Evolutionary conservation across 331 rosid genomes (phyloP).

Genomic region (Ulmus americana): DNA sequence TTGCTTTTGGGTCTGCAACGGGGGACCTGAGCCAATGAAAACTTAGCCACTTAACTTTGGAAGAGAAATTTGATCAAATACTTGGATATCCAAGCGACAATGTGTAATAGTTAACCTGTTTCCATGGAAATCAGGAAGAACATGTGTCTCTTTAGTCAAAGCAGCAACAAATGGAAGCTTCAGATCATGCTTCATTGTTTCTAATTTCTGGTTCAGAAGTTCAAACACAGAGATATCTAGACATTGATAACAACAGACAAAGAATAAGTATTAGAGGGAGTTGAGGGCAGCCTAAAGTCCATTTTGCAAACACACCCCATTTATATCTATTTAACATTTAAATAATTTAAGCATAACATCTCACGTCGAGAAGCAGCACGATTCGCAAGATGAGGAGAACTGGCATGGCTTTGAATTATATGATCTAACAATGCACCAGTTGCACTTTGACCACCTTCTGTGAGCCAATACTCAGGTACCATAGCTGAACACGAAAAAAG

Average conservation of each 20-base stretch:
- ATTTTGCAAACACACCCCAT: constrained; percentile 9
- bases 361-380: constrained; percentile 80
- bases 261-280: constrained; percentile 7
- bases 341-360: constrained; percentile 22
- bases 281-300: constrained; percentile 20
- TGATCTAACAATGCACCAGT: constrained; percentile 95
- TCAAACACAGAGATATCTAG: constrained; percentile 68
- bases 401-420: constrained; percentile 71
- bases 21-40: constrained; percentile 68
- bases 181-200: constrained; percentile 48
- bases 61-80: constrained; percentile 17
- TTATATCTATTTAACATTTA: not conserved
- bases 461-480: constrained; percentile 93
- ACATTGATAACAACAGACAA: constrained; percentile 7
- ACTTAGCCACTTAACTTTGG: constrained; percentile 26
- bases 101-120: constrained; percentile 57
- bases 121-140: constrained; percentile 96
- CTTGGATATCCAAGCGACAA: constrained; percentile 15
- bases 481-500: constrained; percentile 51
- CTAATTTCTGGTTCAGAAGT: constrained; percentile 73
- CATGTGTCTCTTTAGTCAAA: constrained; percentile 69
- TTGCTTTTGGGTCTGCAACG: constrained; percentile 83
- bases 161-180: constrained; percentile 65
- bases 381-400: constrained; percentile 68
- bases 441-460: constrained; percentile 99